phyloP scores from a whole-genome alignment of 805 yeast genomes.

The Wickerhamiella slavikovae region DNA sequence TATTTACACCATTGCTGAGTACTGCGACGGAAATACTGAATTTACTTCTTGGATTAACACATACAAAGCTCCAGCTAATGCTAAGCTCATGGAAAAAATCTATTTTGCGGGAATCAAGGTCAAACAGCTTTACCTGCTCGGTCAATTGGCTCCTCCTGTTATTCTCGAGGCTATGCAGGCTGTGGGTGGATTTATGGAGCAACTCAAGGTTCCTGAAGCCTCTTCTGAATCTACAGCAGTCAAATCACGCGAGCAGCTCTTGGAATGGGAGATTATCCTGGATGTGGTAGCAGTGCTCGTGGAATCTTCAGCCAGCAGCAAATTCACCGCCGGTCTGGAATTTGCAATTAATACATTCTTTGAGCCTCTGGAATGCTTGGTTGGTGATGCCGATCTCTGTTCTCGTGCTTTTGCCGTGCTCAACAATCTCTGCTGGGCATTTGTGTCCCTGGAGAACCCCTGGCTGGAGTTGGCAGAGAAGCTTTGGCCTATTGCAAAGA shows the following conservation, averaged over 20 bases:
- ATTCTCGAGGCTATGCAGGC: too few species aligned
- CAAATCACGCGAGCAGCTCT: too few species aligned
- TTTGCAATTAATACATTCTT: conserved; percentile 5
- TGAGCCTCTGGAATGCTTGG: conserved; percentile 17
- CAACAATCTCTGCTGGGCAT: conserved; percentile 30
- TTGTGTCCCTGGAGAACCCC: conserved; percentile 13
- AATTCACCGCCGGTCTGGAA: conserved; percentile 8
- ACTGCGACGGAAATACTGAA: neutral
- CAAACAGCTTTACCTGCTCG: too few species aligned
- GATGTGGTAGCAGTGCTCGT: conserved; percentile 61
- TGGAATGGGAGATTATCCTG: too few species aligned
- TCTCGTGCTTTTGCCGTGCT: conserved; percentile 41
- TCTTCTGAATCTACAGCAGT: too few species aligned
- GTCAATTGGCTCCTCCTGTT: too few species aligned
- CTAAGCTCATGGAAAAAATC: too few species aligned
- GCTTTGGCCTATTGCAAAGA: conserved; percentile 14
- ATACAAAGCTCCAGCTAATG: too few species aligned
- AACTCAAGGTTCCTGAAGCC: too few species aligned
- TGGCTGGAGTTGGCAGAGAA: conserved; percentile 19
- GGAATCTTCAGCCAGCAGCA: conserved; percentile 27
- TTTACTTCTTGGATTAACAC: too few species aligned
- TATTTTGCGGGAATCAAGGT: too few species aligned
- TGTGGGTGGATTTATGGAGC: too few species aligned
- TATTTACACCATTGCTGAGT: neutral
- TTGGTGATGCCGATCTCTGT: conserved; percentile 22